phyloP scores from a whole-genome alignment of 2,329 filamentous ascomycete genomes.

The Malbranchea cinnamomea region DNA sequence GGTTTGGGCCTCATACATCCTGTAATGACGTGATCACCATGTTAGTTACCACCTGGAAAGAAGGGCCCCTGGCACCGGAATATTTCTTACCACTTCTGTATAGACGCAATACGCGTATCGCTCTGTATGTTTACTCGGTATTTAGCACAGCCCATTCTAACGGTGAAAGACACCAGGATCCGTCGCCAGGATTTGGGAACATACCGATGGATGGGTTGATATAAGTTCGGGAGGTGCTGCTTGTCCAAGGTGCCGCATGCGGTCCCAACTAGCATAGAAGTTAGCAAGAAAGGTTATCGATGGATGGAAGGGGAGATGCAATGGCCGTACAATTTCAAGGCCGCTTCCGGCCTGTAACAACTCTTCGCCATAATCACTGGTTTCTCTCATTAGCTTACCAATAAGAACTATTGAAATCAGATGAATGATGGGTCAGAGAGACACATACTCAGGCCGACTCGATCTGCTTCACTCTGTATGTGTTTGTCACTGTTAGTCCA shows the following conservation, averaged over 20 bases:
- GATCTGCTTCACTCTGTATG: slow-evolving; percentile 42
- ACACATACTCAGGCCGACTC: slow-evolving; percentile 39
- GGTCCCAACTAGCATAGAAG: slow-evolving; percentile 26
- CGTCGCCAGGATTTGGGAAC: too few relatives aligned
- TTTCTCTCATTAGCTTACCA: slow-evolving; percentile 1
- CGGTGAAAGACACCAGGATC: too few relatives aligned
- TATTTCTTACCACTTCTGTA: slow-evolving; percentile 33
- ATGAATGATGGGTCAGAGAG: not conserved
- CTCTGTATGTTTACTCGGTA: slow-evolving; percentile 15
- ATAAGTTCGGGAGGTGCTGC: slow-evolving; percentile 39
- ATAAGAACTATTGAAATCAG: slow-evolving; percentile 7
- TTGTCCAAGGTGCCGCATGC: slow-evolving; percentile 36
- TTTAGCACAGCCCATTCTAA: slow-evolving; percentile 4
- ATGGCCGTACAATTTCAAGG: slow-evolving; percentile 33
- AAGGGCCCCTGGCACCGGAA: not conserved
- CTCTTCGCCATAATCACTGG: slow-evolving; percentile 46
- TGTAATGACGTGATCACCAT: slow-evolving; percentile 12
- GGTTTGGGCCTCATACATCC: slow-evolving; percentile 26
- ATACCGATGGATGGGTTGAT: slow-evolving; percentile 43
- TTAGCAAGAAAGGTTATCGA: slow-evolving; percentile 6
- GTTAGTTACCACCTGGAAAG: not conserved
- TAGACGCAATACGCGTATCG: slow-evolving; percentile 40
- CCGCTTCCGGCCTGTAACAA: slow-evolving; percentile 44
- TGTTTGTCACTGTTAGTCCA: slow-evolving; percentile 7
- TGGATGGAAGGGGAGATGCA: slow-evolving; percentile 3